Percentiles rank a stretch among this genome's conserved stretches.
Conservation (phyloP, 2,329 filamentous ascomycete species). For the Scedosporium apiospermum region DNA sequence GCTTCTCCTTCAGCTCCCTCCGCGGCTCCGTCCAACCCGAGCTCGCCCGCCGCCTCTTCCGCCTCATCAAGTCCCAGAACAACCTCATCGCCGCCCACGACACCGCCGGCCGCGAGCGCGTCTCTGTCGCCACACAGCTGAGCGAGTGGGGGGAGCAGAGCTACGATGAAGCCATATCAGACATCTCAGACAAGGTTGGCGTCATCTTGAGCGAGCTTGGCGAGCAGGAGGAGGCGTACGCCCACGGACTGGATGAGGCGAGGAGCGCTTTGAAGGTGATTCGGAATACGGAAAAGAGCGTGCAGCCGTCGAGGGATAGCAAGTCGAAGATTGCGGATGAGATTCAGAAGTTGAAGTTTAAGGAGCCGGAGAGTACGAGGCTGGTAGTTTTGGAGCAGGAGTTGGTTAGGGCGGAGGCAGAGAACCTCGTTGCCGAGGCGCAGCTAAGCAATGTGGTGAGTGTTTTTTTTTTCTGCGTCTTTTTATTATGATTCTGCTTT, state of each 20-base stretch:
- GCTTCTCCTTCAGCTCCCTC: constrained; percentile 79
- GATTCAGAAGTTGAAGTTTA: constrained; percentile 82
- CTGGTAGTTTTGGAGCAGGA: constrained; percentile 88
- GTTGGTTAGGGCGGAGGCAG: constrained; percentile 88
- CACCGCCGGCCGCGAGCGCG: constrained; percentile 71
- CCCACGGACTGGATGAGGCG: constrained; percentile 79
- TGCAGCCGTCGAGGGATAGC: constrained; percentile 82
- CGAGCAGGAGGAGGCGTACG: constrained; percentile 85
- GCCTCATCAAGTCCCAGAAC: constrained; percentile 92
- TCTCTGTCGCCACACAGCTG: constrained; percentile 78
- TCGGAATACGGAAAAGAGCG: constrained; percentile 88
- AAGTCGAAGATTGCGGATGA: constrained; percentile 87
- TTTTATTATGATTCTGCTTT: neutral
- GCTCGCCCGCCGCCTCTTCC: constrained; percentile 78
- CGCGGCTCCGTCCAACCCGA: constrained; percentile 80
- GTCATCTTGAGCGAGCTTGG: constrained; percentile 87
- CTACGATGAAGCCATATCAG: constrained; percentile 74
- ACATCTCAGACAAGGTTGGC: constrained; percentile 91
- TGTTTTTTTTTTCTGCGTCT: constrained; percentile 15
- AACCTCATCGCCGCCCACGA: constrained; percentile 78
- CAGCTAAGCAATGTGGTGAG: constrained; percentile 88
- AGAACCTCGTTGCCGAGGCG: constrained; percentile 91
- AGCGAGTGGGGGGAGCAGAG: constrained; percentile 96
- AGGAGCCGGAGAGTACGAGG: constrained; percentile 77
- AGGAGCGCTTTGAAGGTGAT: constrained; percentile 79